Evolutionary conservation across 2,329 filamentous ascomycete genomes (phyloP).

Genomic region (Thielaviopsis cerberus): DNA sequence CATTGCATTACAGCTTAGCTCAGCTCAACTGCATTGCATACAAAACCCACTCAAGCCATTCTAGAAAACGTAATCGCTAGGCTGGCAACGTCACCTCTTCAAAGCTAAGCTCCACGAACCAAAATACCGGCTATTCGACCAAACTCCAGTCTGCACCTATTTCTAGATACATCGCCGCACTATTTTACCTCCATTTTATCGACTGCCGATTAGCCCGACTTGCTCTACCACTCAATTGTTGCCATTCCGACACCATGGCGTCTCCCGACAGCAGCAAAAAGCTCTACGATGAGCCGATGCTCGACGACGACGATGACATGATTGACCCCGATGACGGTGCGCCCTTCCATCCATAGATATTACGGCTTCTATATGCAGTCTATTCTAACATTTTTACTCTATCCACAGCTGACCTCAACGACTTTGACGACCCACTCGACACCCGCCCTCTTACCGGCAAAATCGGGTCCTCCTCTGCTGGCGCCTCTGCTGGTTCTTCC

Average conservation of each 20-base stretch:
- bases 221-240: not conserved
- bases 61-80: not conserved
- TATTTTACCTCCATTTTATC: not conserved
- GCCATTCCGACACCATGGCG: conserved; percentile 7
- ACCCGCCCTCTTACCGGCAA: conserved; percentile 71
- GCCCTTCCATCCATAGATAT: conserved; percentile 8
- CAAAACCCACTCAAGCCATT: not conserved
- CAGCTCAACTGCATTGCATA: not conserved
- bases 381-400: not conserved
- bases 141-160: not conserved
- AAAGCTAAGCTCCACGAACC: not conserved
- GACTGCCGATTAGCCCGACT: not conserved
- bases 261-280: conserved; percentile 11
- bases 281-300: conserved; percentile 18
- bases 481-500: conserved; percentile 15
- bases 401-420: conserved; percentile 57
- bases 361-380: not conserved
- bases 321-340: conserved; percentile 66
- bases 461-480: conserved; percentile 45
- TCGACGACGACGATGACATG: conserved; percentile 47
- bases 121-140: not conserved
- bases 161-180: not conserved
- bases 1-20: not conserved
- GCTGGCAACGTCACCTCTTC: not conserved
- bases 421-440: conserved; percentile 74